A percentile compares a stretch with the other conserved stretches of the same genome.
Evolutionary conservation across 2,329 filamentous ascomycete species (phyloP).

Genomic region (Eutypella sp.): DNA sequence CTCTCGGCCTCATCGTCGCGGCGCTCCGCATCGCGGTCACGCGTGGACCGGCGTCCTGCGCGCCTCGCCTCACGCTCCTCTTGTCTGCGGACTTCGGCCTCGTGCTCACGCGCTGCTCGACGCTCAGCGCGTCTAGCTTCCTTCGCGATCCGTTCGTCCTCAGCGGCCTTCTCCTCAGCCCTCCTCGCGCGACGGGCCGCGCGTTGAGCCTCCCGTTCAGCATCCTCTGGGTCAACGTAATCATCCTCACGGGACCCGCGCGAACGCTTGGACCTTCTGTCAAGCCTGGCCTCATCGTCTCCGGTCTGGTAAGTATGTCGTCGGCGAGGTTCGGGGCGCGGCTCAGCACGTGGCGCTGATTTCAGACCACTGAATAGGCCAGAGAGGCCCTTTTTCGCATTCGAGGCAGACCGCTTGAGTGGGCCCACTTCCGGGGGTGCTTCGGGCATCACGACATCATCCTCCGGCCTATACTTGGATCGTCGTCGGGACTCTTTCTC

Average conservation of each 20-base stretch:
- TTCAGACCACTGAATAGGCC: conserved; percentile 58
- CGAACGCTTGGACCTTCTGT: conserved; percentile 30
- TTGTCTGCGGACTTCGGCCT: conserved; percentile 47
- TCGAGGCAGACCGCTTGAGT: conserved; percentile 57
- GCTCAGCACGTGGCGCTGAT: conserved; percentile 41
- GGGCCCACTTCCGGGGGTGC: conserved; percentile 43
- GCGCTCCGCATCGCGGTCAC: conserved; percentile 46
- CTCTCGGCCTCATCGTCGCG: conserved; percentile 37
- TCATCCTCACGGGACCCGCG: conserved; percentile 39
- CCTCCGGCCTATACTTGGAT: conserved; percentile 41
- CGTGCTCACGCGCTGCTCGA: conserved; percentile 48
- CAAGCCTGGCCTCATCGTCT: conserved; percentile 43
- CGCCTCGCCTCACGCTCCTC: conserved; percentile 57
- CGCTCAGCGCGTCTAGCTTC: conserved; percentile 52
- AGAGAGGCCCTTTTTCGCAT: conserved; percentile 55
- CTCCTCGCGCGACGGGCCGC: conserved; percentile 58
- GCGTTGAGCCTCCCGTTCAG: conserved; percentile 56
- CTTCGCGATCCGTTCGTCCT: conserved; percentile 53
- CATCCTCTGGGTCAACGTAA: conserved; percentile 48
- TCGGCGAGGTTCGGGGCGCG: conserved; percentile 41
- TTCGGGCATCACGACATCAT: conserved; percentile 57
- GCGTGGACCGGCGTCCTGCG: conserved; percentile 47
- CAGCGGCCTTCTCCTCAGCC: conserved; percentile 45
- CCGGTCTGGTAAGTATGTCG: conserved; percentile 45
- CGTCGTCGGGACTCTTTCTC: conserved; percentile 43